Evolutionary conservation across 2,329 filamentous ascomycete genomes (phyloP).

Genomic region (Paecilomyces niveus): DNA sequence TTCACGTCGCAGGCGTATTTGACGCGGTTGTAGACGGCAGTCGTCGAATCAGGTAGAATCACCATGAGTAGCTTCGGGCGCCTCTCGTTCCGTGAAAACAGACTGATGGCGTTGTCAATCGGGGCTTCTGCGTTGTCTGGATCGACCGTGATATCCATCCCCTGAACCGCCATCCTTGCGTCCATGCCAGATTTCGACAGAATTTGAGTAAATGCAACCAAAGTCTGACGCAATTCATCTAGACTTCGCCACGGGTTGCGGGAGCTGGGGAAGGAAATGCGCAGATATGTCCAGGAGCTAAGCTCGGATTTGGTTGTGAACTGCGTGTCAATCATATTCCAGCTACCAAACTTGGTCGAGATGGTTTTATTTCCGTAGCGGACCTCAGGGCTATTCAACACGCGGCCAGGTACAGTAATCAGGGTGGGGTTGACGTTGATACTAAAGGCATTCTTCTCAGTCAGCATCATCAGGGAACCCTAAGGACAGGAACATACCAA

Average conservation of each 20-base stretch:
- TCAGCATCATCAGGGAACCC: neutral
- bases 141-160: neutral
- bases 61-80: conserved; percentile 42
- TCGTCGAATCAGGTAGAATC: conserved; percentile 48
- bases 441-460: neutral
- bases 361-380: conserved; percentile 42
- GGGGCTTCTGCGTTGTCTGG: neutral
- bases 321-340: conserved; percentile 59
- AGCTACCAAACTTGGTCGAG: conserved; percentile 34
- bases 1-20: conserved; percentile 63
- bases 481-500: neutral
- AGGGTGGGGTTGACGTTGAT: conserved; percentile 35
- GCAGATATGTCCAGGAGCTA: conserved; percentile 19
- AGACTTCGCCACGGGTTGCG: neutral
- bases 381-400: conserved; percentile 56
- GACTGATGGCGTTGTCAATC: neutral
- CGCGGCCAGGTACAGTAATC: conserved; percentile 65
- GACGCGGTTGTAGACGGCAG: conserved; percentile 55
- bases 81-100: neutral
- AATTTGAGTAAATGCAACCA: neutral
- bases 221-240: neutral
- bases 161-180: neutral
- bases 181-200: neutral
- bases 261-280: neutral
- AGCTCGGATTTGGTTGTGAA: conserved; percentile 47